These are phyloP conservation scores for Exobasidium cylindrosporum DNA, from an alignment of 1,284 basidiomycete species.

Conservation along the genomic window DNA sequence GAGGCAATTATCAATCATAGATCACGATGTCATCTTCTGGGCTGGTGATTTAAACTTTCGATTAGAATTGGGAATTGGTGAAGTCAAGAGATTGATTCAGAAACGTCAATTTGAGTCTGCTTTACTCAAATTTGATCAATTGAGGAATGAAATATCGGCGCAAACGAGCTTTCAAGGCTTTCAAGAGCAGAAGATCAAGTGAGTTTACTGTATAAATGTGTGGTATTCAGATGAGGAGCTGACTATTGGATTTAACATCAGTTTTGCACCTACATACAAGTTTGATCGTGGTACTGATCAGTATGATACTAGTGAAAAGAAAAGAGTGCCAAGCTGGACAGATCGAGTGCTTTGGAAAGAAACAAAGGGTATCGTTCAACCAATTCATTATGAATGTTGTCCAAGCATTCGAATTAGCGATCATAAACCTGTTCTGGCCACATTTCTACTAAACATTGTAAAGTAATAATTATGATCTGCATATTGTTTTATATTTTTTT, in stretches of 20 bases:
- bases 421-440: conserved; percentile 45
- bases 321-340: conserved; percentile 24
- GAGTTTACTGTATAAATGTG: no score
- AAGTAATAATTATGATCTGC: background rate
- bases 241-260: no score
- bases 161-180: conserved; percentile 64
- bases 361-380: conserved; percentile 28
- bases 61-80: conserved; percentile 63
- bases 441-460: background rate
- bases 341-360: conserved; percentile 23
- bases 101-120: conserved; percentile 67
- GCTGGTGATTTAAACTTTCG: conserved; percentile 92
- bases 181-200: conserved; percentile 59
- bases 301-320: conserved; percentile 26
- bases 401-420: conserved; percentile 54
- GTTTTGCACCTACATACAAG: conserved; percentile 27
- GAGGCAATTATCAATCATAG: conserved; percentile 84
- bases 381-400: conserved; percentile 16
- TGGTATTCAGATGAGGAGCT: no score
- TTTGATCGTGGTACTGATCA: conserved; percentile 20
- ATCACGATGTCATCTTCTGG: conserved; percentile 91
- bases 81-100: conserved; percentile 11
- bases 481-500: background rate
- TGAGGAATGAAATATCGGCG: conserved; percentile 67
- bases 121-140: conserved; percentile 72